These are phyloP conservation scores for Bertia moriformis DNA, from an alignment of 2,329 filamentous ascomycete species.

Conservation along the genomic window DNA sequence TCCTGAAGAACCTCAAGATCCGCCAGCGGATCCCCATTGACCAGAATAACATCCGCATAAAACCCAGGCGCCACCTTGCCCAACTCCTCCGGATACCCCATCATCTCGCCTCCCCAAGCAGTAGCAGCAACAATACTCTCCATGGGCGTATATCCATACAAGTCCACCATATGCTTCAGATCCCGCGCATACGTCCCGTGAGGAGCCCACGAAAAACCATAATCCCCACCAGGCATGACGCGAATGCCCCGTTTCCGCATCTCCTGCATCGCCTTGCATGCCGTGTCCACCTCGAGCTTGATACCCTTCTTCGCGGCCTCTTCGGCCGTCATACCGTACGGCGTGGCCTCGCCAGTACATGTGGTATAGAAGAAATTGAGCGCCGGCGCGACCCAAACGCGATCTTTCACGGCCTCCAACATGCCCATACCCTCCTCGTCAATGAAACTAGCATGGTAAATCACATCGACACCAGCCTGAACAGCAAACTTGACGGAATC, in stretches of 20 bases:
- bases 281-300: slow-evolving; percentile 22
- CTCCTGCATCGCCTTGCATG: slow-evolving; percentile 21
- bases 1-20: slow-evolving; percentile 25
- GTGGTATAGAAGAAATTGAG: slow-evolving; percentile 23
- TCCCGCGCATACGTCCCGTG: slow-evolving; percentile 31
- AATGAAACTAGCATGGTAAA: slow-evolving; percentile 28
- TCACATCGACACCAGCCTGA: slow-evolving; percentile 27
- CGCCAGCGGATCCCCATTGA: slow-evolving; percentile 27
- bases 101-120: slow-evolving; percentile 18
- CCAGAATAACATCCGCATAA: slow-evolving; percentile 26
- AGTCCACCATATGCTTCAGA: slow-evolving; percentile 26
- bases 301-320: slow-evolving; percentile 27
- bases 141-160: slow-evolving; percentile 25
- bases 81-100: slow-evolving; percentile 21
- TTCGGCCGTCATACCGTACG: too few species aligned
- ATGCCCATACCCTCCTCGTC: slow-evolving; percentile 22
- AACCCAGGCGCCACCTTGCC: slow-evolving; percentile 24
- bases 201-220: slow-evolving; percentile 30
- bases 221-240: slow-evolving; percentile 28
- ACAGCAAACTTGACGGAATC: slow-evolving; percentile 27
- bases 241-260: slow-evolving; percentile 27
- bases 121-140: slow-evolving; percentile 28
- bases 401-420: slow-evolving; percentile 19
- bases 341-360: slow-evolving; percentile 21
- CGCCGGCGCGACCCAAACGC: slow-evolving; percentile 21